Evolutionary conservation across 2,329 filamentous ascomycete genomes (phyloP).

Genomic region (Aspergillus pseudoglaucus): DNA sequence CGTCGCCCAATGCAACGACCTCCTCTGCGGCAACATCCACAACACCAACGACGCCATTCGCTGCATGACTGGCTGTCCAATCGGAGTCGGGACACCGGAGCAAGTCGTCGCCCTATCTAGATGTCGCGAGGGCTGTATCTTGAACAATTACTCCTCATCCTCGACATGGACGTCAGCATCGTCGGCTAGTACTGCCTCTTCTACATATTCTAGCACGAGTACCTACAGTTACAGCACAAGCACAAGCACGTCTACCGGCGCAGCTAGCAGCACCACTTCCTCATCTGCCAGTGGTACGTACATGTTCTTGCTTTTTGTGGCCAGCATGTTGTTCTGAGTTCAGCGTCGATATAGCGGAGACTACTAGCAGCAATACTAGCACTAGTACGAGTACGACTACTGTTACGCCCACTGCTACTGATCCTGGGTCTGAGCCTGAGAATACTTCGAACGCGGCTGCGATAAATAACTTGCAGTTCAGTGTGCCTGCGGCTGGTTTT

Average conservation of each 20-base stretch:
- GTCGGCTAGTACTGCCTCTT: too few relatives aligned
- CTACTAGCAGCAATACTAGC: background rate
- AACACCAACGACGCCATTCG: slow-evolving; percentile 47
- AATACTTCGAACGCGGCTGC: slow-evolving; percentile 25
- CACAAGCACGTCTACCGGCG: slow-evolving; percentile 14
- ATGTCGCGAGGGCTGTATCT: background rate
- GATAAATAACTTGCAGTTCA: slow-evolving; percentile 19
- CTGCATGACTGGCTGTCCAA: slow-evolving; percentile 48
- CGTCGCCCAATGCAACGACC: slow-evolving; percentile 45
- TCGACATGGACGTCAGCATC: background rate
- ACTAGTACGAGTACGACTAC: background rate
- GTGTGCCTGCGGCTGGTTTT: slow-evolving; percentile 28
- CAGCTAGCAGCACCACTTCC: slow-evolving; percentile 4
- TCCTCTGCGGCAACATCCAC: slow-evolving; percentile 46
- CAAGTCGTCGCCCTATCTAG: background rate
- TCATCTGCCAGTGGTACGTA: slow-evolving; percentile 10
- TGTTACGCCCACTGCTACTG: slow-evolving; percentile 8
- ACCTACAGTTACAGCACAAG: slow-evolving; percentile 6
- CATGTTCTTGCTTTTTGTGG: background rate
- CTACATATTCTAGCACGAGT: too few relatives aligned
- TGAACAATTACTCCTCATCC: background rate
- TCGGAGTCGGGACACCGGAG: slow-evolving; percentile 24
- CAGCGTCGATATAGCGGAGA: background rate
- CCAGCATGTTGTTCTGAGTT: too few relatives aligned
- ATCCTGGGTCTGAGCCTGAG: slow-evolving; percentile 10